Evolutionary conservation across 2,329 filamentous ascomycete genomes (phyloP).

Genomic region (Colletotrichum agaves): DNA sequence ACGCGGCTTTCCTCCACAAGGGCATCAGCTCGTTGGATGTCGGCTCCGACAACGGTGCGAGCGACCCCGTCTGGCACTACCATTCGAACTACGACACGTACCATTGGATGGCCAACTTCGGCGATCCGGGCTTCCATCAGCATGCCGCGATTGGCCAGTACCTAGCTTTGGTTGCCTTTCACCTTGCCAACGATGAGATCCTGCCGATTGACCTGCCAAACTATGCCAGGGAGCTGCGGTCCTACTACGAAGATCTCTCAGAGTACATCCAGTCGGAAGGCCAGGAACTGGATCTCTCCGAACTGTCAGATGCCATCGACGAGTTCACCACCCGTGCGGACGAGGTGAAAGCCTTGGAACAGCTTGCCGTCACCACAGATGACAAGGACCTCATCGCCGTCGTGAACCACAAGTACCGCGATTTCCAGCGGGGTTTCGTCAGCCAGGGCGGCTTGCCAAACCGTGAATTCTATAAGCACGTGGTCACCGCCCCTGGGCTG

Average conservation of each 20-base stretch:
- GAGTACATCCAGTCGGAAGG: conserved; percentile 46
- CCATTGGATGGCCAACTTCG: conserved; percentile 84
- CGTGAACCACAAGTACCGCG: conserved; percentile 58
- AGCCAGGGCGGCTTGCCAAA: conserved; percentile 58
- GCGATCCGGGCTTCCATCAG: conserved; percentile 73
- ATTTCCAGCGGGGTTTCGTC: conserved; percentile 60
- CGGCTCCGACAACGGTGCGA: conserved; percentile 55
- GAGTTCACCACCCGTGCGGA: conserved; percentile 48
- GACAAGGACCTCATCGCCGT: conserved; percentile 47
- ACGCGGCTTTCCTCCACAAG: conserved; percentile 72
- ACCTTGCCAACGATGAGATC: conserved; percentile 50
- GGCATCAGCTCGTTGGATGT: conserved; percentile 64
- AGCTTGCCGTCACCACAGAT: conserved; percentile 43
- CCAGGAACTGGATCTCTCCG: conserved; percentile 49
- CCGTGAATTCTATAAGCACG: conserved; percentile 58
- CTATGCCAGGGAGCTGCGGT: conserved; percentile 52
- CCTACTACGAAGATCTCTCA: conserved; percentile 51
- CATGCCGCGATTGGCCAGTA: conserved; percentile 67
- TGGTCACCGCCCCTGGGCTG: conserved; percentile 58
- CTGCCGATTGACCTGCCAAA: conserved; percentile 54
- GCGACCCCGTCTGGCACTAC: conserved; percentile 76
- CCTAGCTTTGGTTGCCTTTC: conserved; percentile 51
- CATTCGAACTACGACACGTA: conserved; percentile 86
- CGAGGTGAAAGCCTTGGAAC: conserved; percentile 47
- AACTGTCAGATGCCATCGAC: conserved; percentile 52